Conservation (phyloP, 2,329 filamentous ascomycete species). For the Zymoseptoria ardabiliae region DNA sequence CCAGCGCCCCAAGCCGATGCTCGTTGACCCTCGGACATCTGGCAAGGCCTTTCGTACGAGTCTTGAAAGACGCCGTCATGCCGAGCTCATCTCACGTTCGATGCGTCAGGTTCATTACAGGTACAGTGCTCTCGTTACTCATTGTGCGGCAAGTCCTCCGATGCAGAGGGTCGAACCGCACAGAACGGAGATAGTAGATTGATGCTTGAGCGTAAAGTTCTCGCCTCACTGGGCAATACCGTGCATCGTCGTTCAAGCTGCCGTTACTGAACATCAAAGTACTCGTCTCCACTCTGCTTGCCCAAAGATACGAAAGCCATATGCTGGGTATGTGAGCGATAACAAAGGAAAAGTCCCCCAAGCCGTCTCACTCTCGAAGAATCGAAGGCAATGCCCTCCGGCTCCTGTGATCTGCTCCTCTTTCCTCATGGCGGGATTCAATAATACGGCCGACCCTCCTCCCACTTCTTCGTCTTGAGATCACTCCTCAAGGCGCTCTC, state of each 20-base stretch:
- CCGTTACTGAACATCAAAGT: background rate
- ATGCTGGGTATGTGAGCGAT: background rate
- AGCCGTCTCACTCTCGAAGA: background rate
- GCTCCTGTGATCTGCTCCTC: background rate
- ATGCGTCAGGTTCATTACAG: background rate
- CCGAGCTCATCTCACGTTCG: too few relatives aligned
- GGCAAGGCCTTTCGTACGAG: too few relatives aligned
- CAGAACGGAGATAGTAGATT: background rate
- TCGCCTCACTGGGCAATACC: background rate
- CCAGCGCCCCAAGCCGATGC: too few relatives aligned
- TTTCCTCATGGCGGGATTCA: constrained; percentile 17
- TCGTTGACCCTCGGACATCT: too few relatives aligned
- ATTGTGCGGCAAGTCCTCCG: background rate
- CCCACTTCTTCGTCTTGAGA: constrained; percentile 34
- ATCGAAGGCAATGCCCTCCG: background rate
- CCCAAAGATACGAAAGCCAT: background rate
- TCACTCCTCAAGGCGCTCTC: constrained; percentile 7
- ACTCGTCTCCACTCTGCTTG: background rate
- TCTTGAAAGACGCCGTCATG: too few relatives aligned
- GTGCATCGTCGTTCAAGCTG: background rate
- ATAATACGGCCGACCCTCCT: constrained; percentile 43
- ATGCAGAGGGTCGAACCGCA: background rate
- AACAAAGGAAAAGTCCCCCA: background rate
- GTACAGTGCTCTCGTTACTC: background rate
- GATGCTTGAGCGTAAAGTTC: background rate